phyloP scores from a whole-genome alignment of 202 grass and related monocot species.

The Setaria italica region DNA sequence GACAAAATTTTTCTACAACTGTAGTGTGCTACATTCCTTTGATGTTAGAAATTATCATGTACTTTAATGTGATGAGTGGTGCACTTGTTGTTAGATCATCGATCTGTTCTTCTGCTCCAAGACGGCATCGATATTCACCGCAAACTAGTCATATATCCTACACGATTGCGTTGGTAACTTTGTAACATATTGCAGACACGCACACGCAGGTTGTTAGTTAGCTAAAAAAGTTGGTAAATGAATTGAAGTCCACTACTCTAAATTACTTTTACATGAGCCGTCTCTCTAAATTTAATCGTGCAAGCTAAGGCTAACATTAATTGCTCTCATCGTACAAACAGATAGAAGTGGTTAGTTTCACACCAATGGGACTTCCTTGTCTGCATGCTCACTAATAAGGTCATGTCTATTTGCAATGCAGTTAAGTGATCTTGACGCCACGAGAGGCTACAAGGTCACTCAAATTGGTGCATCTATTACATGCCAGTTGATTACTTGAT shows the following conservation, averaged over 20 bases:
- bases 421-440: constrained; percentile 34
- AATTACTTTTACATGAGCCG: constrained; percentile 14
- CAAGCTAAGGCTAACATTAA: not conserved
- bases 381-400: not conserved
- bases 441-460: not conserved
- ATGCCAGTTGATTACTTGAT: not conserved
- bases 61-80: not conserved
- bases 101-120: not conserved
- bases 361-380: not conserved
- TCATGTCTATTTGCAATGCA: not conserved
- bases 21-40: not conserved
- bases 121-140: constrained; percentile 7
- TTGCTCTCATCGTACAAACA: constrained; percentile 30
- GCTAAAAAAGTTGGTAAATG: not conserved
- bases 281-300: constrained; percentile 34
- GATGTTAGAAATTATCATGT: not conserved
- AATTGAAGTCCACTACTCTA: not conserved
- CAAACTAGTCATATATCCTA: not conserved
- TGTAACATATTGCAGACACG: not conserved
- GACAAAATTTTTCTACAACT: not conserved
- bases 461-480: not conserved
- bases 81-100: not conserved
- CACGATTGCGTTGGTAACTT: not conserved
- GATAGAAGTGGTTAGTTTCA: constrained; percentile 20
- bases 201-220: not conserved